phyloP scores from a whole-genome alignment of 768 basidiomycete species.

The Suillus hirtellus region DNA sequence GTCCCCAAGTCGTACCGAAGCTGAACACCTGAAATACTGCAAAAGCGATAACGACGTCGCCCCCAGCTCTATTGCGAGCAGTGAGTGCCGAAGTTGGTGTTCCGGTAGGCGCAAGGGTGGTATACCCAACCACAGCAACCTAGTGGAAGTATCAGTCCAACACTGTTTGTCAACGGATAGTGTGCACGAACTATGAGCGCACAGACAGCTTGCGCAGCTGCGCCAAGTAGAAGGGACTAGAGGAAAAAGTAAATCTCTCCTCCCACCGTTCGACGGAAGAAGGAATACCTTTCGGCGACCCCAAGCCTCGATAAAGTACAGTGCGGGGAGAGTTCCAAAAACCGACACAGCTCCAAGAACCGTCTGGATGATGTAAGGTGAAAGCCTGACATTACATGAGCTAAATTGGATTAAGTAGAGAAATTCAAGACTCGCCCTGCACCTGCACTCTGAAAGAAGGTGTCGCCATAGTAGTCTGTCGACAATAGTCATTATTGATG shows the following conservation, averaged over 20 bases:
- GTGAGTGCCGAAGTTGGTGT: constrained; percentile 52
- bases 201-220: constrained; percentile 59
- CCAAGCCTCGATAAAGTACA: constrained; percentile 68
- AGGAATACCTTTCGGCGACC: constrained; percentile 63
- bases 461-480: constrained; percentile 78
- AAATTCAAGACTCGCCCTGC: constrained; percentile 45
- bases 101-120: constrained; percentile 53
- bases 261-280: neutral
- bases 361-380: constrained; percentile 72
- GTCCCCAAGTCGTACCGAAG: constrained; percentile 77
- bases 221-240: constrained; percentile 66
- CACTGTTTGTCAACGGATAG: neutral
- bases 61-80: constrained; percentile 56
- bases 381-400: constrained; percentile 39
- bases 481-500: constrained; percentile 19
- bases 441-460: constrained; percentile 76
- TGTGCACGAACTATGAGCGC: constrained; percentile 52
- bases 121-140: constrained; percentile 75
- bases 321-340: constrained; percentile 67
- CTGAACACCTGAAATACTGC: constrained; percentile 76
- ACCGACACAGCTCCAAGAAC: constrained; percentile 78
- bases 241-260: neutral
- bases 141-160: constrained; percentile 20
- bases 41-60: constrained; percentile 70
- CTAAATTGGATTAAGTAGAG: neutral